Evolutionary conservation across 768 basidiomycete species (phyloP).

Genomic region (Mycena leptocephala): DNA sequence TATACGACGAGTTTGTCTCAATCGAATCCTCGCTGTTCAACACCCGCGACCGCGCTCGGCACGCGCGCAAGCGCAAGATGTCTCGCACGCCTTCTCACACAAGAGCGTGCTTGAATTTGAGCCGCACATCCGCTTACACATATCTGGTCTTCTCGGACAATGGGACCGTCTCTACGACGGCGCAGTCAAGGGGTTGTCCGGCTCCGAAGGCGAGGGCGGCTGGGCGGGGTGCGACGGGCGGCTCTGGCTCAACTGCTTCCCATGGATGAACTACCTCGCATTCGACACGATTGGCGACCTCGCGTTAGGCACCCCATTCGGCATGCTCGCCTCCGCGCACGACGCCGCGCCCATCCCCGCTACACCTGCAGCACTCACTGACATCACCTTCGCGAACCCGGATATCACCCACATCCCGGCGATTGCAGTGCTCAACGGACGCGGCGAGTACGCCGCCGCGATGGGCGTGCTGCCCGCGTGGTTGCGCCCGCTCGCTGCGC

Average conservation of each 20-base stretch:
- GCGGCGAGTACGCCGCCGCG: conserved; percentile 90
- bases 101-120: conserved; percentile 92
- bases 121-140: conserved; percentile 78
- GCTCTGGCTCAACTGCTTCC: conserved; percentile 83
- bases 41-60: conserved; percentile 83
- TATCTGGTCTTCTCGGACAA: conserved; percentile 73
- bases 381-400: conserved; percentile 59
- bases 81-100: conserved; percentile 88
- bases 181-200: conserved; percentile 70
- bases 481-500: conserved; percentile 76
- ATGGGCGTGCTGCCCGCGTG: conserved; percentile 84
- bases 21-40: conserved; percentile 85
- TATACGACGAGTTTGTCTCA: conserved; percentile 87
- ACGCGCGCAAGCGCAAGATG: conserved; percentile 94
- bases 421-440: conserved; percentile 88
- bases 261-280: conserved; percentile 75
- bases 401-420: conserved; percentile 81
- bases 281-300: conserved; percentile 89
- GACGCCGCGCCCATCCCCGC: conserved; percentile 82
- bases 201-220: conserved; percentile 75
- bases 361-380: conserved; percentile 69
- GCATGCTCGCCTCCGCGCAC: conserved; percentile 84
- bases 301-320: conserved; percentile 91
- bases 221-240: conserved; percentile 75
- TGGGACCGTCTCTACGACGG: conserved; percentile 81